Evolutionary conservation across 768 basidiomycete species (phyloP), one percentile per base, ranked within the genome.

Genomic region (Suillus brevipes): DNA sequence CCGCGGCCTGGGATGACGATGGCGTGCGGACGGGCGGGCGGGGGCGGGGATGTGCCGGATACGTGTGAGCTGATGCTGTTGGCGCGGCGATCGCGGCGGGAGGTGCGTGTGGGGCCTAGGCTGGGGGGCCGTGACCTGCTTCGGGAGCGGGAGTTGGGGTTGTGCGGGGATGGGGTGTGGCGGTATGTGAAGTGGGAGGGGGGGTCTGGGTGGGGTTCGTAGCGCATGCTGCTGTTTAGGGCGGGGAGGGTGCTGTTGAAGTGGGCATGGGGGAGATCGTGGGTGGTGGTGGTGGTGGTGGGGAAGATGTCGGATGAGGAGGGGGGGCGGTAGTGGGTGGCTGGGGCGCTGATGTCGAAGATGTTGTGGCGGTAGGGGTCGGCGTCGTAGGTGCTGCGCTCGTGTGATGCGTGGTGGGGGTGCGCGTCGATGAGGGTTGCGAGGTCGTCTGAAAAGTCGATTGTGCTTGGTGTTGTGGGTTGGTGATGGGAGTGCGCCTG

Each of bases 401-500:
- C 83, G 59, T 81, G 77, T 12, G 82, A 77, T 25, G 71, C 60
- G 42, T 68, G 53, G 64, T 75, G 74, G 4, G 71, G 66, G 71
- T 73, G 68, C 1, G 77, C 68, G 63, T 76, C 80, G 75, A 89
- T 87, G 66, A 90, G 82, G 12, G 76, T 81, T 1, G 85, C 88
- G 40, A 91, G 84, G 67, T 92, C 91, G 75, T 91, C 89, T 47
- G 80, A 77, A 68, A 91, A 86, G 75, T 91, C 89, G 74, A 85
- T 82, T 65, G 60, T 64, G 65, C 36, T 36, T 34, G 62, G 31
- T 10, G 50, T 61, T 47, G 60, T 61, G 61, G 70, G 71, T 1
- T 70, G 37, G 3, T 64, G 71, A 13, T 69, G 68, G 0, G 67
- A 42, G 7, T 72, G 73, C 5, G 66, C 58, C 38, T 69, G 69